Evolutionary conservation across 495 filamentous ascomycete genomes (phyloP), one percentile per base, ranked within the genome.

Genomic region (Polyplosphaeria fusca): DNA sequence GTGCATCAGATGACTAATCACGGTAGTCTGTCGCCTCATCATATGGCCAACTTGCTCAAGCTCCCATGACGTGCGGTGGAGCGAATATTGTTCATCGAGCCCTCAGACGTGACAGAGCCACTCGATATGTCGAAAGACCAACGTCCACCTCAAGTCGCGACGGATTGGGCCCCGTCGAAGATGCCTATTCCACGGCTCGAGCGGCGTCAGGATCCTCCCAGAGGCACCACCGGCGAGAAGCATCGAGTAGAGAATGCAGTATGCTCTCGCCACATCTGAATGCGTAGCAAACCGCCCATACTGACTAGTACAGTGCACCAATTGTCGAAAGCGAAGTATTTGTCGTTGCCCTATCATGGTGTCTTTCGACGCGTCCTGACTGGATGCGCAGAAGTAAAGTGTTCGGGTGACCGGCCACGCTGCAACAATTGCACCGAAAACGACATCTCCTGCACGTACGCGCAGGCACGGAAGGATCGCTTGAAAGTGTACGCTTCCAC

Each of bases 381-480:
- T 12, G 19, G 16, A 23, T 28, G 13, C 23, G 16, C 40, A 53
- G 50, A 53, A 35, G 26, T 53, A 3, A 53, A 35, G 25, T 57
- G 53, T 23, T 25, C 30, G 22, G 53, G 53, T 1, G 53, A 57
- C 25, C 3, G 16, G 4, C 53, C 53, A 11, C 18, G 16, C 5
- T 57, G 53, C 26, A 41, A 48, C 26, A 42, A 42, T 22, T 57
- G 53, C 26, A 19, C 18, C n/a, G 45, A 4, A 7, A 16, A 25
- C 19, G n/a, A 20, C 4, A 2, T 42, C 13, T 3, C 32, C 9
- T 57, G 53, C 35, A 20, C 5, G 3, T 57, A 57, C 25, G 23
- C n/a, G 19, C 28, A 18, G 22, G 43, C 44, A 3, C 43, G 53
- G 2, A 26, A 43, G 19, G 53, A 57, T 22, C 43, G 45, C 2